phyloP scores from a whole-genome alignment of 108 stramenopile genomes.

The Epipyxis sp. region DNA sequence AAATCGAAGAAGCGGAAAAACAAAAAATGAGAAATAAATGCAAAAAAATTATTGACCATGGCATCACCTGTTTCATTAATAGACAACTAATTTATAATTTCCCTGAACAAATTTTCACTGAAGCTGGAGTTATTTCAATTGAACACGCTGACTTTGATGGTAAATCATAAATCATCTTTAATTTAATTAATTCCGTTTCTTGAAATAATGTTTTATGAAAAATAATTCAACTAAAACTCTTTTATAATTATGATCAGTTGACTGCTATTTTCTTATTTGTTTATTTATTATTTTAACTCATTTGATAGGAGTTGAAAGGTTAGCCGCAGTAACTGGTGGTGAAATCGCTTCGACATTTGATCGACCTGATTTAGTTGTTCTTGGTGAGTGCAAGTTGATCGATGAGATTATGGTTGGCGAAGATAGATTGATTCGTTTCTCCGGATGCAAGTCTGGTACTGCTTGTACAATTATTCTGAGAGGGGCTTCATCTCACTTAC shows the following conservation, averaged over 20 bases:
- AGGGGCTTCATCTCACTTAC: constrained; percentile 87
- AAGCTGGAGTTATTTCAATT: constrained; percentile 91
- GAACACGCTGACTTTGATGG: constrained; percentile 99
- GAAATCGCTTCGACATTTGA: constrained; percentile 97
- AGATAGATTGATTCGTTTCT: constrained; percentile 76
- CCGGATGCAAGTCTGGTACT: constrained; percentile 85
- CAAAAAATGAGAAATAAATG: constrained; percentile 96
- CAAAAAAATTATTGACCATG: constrained; percentile 91
- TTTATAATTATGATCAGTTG: too few species aligned
- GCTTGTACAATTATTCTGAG: constrained; percentile 96
- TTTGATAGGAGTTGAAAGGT: too few species aligned
- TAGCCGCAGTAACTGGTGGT: constrained; percentile 90
- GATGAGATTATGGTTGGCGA: constrained; percentile 94
- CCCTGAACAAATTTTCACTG: constrained; percentile 93
- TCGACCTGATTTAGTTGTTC: constrained; percentile 85
- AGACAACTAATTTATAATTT: constrained; percentile 99
- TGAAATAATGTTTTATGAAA: too few species aligned
- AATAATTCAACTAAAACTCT: too few species aligned
- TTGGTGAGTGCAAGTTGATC: constrained; percentile 80
- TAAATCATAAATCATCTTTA: too few species aligned
- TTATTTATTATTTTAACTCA: too few species aligned
- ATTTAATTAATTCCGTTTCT: too few species aligned
- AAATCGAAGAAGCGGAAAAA: constrained; percentile 98
- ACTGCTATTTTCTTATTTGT: too few species aligned
- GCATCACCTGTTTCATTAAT: constrained; percentile 98